Evolutionary conservation across 371 early-diverging fungal species (phyloP), one percentile per base, ranked within the genome.

Genomic region (Actinomortierella wolfii): DNA sequence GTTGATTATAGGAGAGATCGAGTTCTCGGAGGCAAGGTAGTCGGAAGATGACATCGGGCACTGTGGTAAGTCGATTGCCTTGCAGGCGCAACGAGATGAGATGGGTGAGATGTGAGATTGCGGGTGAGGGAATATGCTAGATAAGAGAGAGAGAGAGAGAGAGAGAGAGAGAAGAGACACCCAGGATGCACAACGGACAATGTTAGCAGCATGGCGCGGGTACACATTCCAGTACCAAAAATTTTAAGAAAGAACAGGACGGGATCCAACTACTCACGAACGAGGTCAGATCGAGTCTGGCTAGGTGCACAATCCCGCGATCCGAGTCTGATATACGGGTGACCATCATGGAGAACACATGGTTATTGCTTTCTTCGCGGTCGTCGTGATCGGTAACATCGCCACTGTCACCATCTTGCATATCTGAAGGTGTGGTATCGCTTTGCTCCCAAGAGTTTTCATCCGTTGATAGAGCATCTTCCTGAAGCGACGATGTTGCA

Each of bases 1-100:
- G 39, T 14, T 63, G 76, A 44, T 86, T 86, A 56, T 83, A 79
- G 0, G 86, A 84, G 14, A 86, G 56, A 77, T 84, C 84, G 9
- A 86, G 58, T 54, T 86, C 86, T 40, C 83, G 79, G 7, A 86
- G 59, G 2, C 49, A 53, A 15, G 73, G 68, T 71, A 86, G 84
- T 3, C 79, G 76, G 29, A 79, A 76, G 45, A 86, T 73, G n/a
- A 76, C 68, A 23, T 79, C 78, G 1, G 86, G 86, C 11, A 86
- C 48, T 9, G 57, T 59, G 0, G 68, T 64, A 11, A 86, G 76
- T 14, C 51, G 63, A 48, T 86, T 86, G 40, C 84, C 86, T 44
- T 73, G 73, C 3, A 73, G 51, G 39, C 73, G 58, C 4, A 73
- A 48, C 1, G 67, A 66, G 24, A 73, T 67, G n/a, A 73, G 61